phyloP scores from a whole-genome alignment of 345 rosid genomes.

The Draba incana region DNA sequence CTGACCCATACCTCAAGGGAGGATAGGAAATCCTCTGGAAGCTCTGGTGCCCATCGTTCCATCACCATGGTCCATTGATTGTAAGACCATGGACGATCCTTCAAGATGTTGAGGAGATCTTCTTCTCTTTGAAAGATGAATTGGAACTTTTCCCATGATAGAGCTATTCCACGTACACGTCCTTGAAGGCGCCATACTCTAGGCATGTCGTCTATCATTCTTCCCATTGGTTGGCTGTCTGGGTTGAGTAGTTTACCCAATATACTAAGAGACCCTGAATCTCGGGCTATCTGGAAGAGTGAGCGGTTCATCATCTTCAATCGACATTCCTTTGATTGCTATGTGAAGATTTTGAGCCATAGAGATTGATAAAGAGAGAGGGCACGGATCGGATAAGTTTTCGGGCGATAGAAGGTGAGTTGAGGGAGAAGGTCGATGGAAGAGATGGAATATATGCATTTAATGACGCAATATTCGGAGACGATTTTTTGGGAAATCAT shows the following conservation, averaged over 20 bases:
- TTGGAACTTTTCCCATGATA: neutral
- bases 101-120: neutral
- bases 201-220: neutral
- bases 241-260: neutral
- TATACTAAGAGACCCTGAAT: neutral
- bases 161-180: fast-evolving
- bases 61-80: neutral
- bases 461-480: too few relatives aligned
- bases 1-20: neutral
- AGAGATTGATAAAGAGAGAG: too few relatives aligned
- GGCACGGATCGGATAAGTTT: too few relatives aligned
- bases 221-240: neutral
- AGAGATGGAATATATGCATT: too few relatives aligned
- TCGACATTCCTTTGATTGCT: neutral
- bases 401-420: too few relatives aligned
- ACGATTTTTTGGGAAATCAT: too few relatives aligned
- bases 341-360: neutral
- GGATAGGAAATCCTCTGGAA: neutral
- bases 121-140: neutral
- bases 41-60: neutral
- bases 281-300: neutral
- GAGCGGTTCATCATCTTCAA: neutral
- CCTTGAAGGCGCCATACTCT: neutral
- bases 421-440: too few relatives aligned
- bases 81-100: neutral